Conservation (phyloP, 2,329 filamentous ascomycete genomes). For the Ceratocystis smalleyi region DNA sequence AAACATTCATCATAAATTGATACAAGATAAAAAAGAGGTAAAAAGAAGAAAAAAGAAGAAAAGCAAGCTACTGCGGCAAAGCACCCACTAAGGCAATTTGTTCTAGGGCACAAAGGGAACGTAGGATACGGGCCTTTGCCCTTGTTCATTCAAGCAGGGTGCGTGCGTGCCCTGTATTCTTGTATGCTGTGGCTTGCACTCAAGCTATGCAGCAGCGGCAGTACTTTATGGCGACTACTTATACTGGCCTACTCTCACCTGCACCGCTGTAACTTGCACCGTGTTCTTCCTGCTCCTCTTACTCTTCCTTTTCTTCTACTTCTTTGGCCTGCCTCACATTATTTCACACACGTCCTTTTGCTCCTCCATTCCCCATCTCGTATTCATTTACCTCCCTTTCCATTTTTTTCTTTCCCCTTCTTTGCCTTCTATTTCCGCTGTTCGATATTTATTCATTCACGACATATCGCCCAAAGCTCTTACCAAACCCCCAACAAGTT, state of each 20-base stretch:
- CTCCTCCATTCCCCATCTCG: background rate
- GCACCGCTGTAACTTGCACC: too few relatives aligned
- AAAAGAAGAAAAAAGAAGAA: background rate
- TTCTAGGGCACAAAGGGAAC: background rate
- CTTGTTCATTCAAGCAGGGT: background rate
- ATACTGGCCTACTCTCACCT: too few relatives aligned
- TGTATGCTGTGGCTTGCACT: background rate
- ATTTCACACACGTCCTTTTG: slow-evolving; percentile 4
- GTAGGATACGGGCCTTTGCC: background rate
- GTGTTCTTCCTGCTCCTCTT: too few relatives aligned
- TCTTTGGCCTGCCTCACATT: slow-evolving; percentile 1
- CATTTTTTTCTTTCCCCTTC: background rate
- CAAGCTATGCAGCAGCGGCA: background rate
- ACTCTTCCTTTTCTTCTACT: background rate
- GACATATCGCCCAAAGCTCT: background rate
- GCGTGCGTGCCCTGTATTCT: background rate
- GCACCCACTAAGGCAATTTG: background rate
- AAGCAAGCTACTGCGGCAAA: background rate
- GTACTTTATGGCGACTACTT: too few relatives aligned
- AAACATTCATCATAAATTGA: too few relatives aligned
- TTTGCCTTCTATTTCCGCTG: background rate
- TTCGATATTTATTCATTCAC: background rate
- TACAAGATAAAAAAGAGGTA: too few relatives aligned
- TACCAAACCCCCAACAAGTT: background rate
- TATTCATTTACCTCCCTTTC: background rate